phyloP scores from a whole-genome alignment of 306 rosid species.

The Lagenaria siceraria region DNA sequence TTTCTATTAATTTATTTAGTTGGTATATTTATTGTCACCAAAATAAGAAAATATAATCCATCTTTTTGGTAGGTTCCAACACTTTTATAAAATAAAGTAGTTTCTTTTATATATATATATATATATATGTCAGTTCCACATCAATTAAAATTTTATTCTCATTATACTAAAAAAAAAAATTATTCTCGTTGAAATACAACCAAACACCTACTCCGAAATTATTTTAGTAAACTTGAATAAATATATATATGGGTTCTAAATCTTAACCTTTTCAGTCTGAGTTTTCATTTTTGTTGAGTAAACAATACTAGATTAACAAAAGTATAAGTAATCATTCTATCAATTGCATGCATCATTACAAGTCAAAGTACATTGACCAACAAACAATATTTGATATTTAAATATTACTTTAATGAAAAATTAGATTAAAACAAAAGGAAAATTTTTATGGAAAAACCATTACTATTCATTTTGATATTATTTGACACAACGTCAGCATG shows the following conservation, averaged over 20 bases:
- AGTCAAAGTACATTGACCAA: background rate
- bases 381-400: background rate
- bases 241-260: no score
- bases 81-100: background rate
- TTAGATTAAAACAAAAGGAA: background rate
- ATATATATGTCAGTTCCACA: background rate
- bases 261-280: background rate
- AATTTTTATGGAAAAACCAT: no score
- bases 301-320: background rate
- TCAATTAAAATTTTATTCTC: background rate
- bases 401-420: background rate
- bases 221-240: background rate
- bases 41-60: background rate
- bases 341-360: background rate
- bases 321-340: background rate
- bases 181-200: background rate
- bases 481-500: background rate
- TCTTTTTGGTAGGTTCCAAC: background rate
- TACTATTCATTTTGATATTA: background rate
- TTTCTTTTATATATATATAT: background rate
- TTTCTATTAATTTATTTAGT: background rate
- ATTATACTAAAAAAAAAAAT: no score
- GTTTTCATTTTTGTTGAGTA: background rate
- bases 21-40: background rate
- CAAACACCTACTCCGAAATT: background rate